Evolutionary conservation across 371 early-diverging fungal genomes (phyloP).

Genomic region (Mortierella sp.): DNA sequence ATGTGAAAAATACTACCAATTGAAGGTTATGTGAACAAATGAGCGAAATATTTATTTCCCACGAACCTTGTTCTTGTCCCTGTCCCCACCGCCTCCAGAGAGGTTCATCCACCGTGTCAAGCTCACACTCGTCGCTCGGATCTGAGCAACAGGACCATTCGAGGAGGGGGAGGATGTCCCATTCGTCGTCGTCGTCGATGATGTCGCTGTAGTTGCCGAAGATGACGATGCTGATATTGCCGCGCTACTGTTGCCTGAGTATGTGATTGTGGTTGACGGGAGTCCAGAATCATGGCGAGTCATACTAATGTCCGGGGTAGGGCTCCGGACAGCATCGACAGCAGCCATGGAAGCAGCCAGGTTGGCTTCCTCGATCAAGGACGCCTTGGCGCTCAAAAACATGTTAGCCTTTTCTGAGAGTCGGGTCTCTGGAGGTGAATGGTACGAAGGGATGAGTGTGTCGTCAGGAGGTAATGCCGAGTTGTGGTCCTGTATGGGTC

Average conservation of each 20-base stretch:
- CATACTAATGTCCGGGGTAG: constrained; percentile 27
- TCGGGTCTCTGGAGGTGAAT: constrained; percentile 30
- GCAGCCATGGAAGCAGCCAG: constrained; percentile 32
- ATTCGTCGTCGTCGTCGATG: background rate
- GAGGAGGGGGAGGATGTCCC: constrained; percentile 9
- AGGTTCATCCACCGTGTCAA: constrained; percentile 46
- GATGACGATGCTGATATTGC: background rate
- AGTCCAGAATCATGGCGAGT: constrained; percentile 1
- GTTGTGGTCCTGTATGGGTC: constrained; percentile 20
- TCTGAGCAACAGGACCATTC: constrained; percentile 30
- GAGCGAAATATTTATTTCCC: background rate
- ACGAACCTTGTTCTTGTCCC: constrained; percentile 45
- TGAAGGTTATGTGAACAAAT: background rate
- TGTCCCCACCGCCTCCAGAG: constrained; percentile 32
- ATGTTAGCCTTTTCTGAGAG: constrained; percentile 48
- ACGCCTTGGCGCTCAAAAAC: constrained; percentile 39
- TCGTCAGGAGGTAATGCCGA: constrained; percentile 51
- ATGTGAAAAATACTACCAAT: background rate
- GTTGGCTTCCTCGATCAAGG: constrained; percentile 34
- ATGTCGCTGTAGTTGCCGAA: background rate
- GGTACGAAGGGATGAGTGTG: constrained; percentile 47
- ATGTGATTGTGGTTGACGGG: background rate
- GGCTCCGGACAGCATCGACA: constrained; percentile 22
- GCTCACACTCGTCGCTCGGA: constrained; percentile 30
- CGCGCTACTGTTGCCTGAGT: background rate